Evolutionary conservation across 768 basidiomycete genomes (phyloP).

Genomic region (Gloeophyllum trabeum): DNA sequence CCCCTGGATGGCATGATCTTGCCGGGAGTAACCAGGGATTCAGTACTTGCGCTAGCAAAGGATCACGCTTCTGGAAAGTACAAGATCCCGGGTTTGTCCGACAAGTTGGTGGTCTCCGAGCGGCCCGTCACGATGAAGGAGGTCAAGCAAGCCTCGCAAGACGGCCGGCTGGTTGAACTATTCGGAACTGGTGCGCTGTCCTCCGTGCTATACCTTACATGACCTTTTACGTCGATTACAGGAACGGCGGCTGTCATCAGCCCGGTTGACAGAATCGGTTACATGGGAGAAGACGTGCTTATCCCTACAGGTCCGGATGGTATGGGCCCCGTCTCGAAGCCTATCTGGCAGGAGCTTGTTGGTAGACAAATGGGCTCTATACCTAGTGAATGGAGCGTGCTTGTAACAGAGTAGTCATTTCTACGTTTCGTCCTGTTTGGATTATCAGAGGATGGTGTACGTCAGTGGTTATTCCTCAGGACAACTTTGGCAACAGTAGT

Average conservation of each 20-base stretch:
- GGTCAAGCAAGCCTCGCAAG: slow-evolving; percentile 36
- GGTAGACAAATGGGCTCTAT: slow-evolving; percentile 70
- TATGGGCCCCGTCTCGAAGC: slow-evolving; percentile 56
- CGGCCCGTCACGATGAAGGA: slow-evolving; percentile 70
- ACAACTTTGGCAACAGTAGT: no score
- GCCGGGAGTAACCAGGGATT: slow-evolving; percentile 60
- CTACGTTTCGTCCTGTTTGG: no score
- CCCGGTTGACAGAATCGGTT: slow-evolving; percentile 44
- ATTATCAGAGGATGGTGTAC: no score
- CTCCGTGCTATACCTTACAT: slow-evolving; percentile 1
- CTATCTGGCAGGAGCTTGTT: slow-evolving; percentile 35
- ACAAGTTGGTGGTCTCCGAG: slow-evolving; percentile 50
- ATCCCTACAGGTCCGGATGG: slow-evolving; percentile 57
- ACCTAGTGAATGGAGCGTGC: slow-evolving; percentile 71
- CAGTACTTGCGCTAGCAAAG: slow-evolving; percentile 34
- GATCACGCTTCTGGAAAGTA: slow-evolving; percentile 41
- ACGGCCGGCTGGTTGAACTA: slow-evolving; percentile 34
- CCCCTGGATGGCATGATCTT: slow-evolving; percentile 57
- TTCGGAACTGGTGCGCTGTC: slow-evolving; percentile 28
- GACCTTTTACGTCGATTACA: slow-evolving; percentile 6
- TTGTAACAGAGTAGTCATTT: slow-evolving; percentile 20
- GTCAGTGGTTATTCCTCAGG: no score
- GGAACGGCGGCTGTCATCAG: slow-evolving; percentile 45
- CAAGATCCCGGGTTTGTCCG: slow-evolving; percentile 37
- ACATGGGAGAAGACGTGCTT: slow-evolving; percentile 38